A percentile compares a stretch with the other conserved stretches of the same genome.
Conservation (phyloP, 78 protist genomes). For the Polysphondylium violaceum region DNA sequence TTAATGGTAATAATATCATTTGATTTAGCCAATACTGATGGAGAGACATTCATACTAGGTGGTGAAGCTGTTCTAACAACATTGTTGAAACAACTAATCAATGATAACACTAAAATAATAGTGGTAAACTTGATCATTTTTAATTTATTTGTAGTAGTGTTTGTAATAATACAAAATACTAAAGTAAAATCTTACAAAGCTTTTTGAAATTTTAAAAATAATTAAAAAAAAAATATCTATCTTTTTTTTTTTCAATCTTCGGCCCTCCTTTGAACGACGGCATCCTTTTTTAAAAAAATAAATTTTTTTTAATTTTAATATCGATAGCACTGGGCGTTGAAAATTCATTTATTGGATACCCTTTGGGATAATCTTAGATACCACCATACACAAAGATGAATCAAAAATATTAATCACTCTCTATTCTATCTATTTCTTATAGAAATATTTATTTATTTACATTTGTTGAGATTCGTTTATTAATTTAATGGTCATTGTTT, state of each 20-base stretch:
- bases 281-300: too few relatives aligned
- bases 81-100: neutral
- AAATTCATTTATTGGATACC: too few relatives aligned
- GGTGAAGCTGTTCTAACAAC: neutral
- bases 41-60: neutral
- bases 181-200: too few relatives aligned
- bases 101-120: neutral
- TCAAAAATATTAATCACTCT: neutral
- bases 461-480: constrained; percentile 1
- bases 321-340: neutral
- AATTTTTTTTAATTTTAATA: neutral
- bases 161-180: too few relatives aligned
- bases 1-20: constrained; percentile 13
- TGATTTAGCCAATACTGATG: neutral
- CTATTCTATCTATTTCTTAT: too few relatives aligned
- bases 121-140: too few relatives aligned
- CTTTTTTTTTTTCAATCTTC: neutral
- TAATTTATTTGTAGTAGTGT: too few relatives aligned
- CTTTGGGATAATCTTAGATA: too few relatives aligned
- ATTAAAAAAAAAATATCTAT: neutral
- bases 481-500: constrained; percentile 23
- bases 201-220: too few relatives aligned
- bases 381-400: too few relatives aligned
- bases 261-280: too few relatives aligned
- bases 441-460: neutral